phyloP scores from a whole-genome alignment of 2,329 filamentous ascomycete species.

The Penicillium sp. region DNA sequence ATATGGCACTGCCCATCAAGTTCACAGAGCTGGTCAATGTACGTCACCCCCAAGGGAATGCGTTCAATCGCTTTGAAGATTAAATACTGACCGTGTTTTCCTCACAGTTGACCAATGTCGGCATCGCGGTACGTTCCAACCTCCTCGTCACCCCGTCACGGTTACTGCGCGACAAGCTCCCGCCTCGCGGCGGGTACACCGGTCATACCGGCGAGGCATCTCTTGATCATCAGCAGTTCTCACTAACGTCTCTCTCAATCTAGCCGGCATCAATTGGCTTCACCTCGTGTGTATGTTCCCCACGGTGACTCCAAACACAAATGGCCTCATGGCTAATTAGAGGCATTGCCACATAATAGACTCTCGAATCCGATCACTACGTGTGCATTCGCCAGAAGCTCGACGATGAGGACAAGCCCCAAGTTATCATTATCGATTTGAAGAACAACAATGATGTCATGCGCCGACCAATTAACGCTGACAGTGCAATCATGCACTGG shows the following conservation, averaged over 20 bases:
- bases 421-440: constrained; percentile 96
- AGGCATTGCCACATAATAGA: constrained; percentile 50
- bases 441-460: constrained; percentile 97
- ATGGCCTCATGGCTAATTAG: constrained; percentile 15
- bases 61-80: not conserved
- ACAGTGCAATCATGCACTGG: constrained; percentile 99
- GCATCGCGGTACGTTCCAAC: constrained; percentile 48
- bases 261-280: constrained; percentile 71
- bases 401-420: constrained; percentile 72
- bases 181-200: constrained; percentile 16
- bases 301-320: constrained; percentile 6
- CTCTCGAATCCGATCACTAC: constrained; percentile 93
- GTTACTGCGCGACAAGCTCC: constrained; percentile 14
- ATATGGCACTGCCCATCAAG: constrained; percentile 70
- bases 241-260: constrained; percentile 29
- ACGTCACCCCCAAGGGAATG: constrained; percentile 38
- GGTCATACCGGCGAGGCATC: constrained; percentile 10
- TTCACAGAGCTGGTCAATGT: constrained; percentile 86
- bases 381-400: constrained; percentile 96
- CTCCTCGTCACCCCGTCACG: constrained; percentile 11
- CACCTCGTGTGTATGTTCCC: constrained; percentile 69
- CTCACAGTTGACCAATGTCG: constrained; percentile 48
- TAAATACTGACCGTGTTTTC: constrained; percentile 22
- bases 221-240: constrained; percentile 4
- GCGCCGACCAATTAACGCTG: constrained; percentile 91